Evolutionary conservation across 768 basidiomycete genomes (phyloP), one percentile per base, ranked within the genome.

Genomic region (Hygrocybe coccinea): DNA sequence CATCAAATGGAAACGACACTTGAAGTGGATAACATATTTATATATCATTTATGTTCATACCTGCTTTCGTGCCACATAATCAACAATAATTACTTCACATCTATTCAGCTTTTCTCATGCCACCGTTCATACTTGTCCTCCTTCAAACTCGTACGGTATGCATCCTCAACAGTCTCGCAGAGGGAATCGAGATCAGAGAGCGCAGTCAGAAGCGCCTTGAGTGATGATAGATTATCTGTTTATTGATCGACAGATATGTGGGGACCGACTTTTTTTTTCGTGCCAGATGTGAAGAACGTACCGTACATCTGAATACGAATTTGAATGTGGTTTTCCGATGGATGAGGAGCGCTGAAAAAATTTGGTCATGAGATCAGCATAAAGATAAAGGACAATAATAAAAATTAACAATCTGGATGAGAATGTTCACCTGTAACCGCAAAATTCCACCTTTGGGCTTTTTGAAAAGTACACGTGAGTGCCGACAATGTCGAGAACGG

Each of bases 261-360:
- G 55, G 34, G 12, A 29, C 29, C 44, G 22, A 34, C 4, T 24
- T 5, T 33, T 37, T 15, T 21, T 2, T n/a, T 29, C 19, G 10
- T 50, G 51, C 2, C 8, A 24, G 15, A 56, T 4, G 15, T 22
- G 19, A 3, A 29, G 29, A 24, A 77, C 93, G 59, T 64, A 97
- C 94, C 94, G 62, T 97, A 97, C 95, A 98, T 98, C 81, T 98
- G 95, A 57, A 98, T 92, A n/a, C 97, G 89, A 24, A 98, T 75
- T 65, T 97, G 91, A 64, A 99, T 97, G 63, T 89, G 86, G 62
- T 91, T 89, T 76, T 99, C 97, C 9, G 95, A 97, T 2, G 97
- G 97, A 75, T 98, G 97, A 2, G 97, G 97, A 34, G 82, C 87
- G 63, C 89, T 91, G 62, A 1, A 52, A 21, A 50, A 46, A 21